Base-by-base conservation (phyloP, 805 yeast genomes). In the Saccharomyces kudriavzevii region DNA sequence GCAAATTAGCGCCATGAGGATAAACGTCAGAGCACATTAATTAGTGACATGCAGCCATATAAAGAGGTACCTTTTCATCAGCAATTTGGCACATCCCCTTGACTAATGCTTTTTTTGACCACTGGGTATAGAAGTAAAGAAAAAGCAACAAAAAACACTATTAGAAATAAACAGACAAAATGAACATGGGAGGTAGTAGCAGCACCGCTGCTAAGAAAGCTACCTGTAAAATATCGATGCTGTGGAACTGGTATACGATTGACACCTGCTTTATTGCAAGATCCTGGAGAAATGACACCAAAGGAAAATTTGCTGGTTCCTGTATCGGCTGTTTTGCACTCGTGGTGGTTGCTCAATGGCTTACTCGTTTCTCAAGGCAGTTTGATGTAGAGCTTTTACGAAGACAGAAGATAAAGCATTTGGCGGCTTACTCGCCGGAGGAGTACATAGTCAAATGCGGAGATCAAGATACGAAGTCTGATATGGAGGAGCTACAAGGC, bases 241-340 rank as follows among this genome's bases (percentile, higher is more conserved):
- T 81, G 55, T 85, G 89, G 89, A 85, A 84, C 65, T 84, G 89
- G 89, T 73, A 81, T 59, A 82, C 87, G 0, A 74, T 83, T 28
- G 83, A 84, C 58, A 70, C 84, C 4, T 85, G 89, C 64, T 84
- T 84, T 62, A 73, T 85, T 56, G 76, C 87, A 6, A 71, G 66
- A 47, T 70, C 83, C 29, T 84, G 90, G 90, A 87, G 81, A 54
- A 80, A 81, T 47, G 73, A 68, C 14, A 71, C 82, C 2, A 72
- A 71, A 52, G 85, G 84, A 0, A 81, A 75, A 68, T 84, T 84
- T 70, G 89, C 87, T 3, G 89, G 88, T n/a, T 76, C 87, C 0
- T 85, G 89, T 68, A 73, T 85, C 29, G 89, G 89, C n/a, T 80
- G 82, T 9, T 79, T 83, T 63, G 70, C 79, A 28, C 70, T 85